Evolutionary conservation across 2,329 filamentous ascomycete genomes (phyloP).

Genomic region (Biscogniauxia mediterranea): DNA sequence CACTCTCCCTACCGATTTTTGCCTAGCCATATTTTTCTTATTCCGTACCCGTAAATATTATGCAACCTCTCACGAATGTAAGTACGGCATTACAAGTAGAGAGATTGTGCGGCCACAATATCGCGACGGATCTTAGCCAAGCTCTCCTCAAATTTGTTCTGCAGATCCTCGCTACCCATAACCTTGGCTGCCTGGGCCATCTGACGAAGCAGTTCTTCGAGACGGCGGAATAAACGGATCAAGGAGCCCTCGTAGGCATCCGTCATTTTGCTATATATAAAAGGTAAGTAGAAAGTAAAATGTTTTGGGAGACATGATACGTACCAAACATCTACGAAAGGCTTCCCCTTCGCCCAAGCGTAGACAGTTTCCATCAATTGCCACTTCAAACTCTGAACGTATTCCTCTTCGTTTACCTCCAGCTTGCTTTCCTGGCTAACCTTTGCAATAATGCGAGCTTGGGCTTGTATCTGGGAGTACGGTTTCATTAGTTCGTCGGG

Average conservation of each 20-base stretch:
- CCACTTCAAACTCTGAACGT: constrained; percentile 84
- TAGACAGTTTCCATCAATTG: constrained; percentile 97
- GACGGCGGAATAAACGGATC: constrained; percentile 90
- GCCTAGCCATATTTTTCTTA: background rate
- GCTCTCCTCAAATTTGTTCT: constrained; percentile 86
- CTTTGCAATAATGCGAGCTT: constrained; percentile 86
- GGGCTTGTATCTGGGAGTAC: constrained; percentile 79
- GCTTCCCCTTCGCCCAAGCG: constrained; percentile 84
- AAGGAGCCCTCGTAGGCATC: constrained; percentile 96
- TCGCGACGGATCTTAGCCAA: constrained; percentile 85
- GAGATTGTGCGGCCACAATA: constrained; percentile 89
- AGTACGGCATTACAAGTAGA: constrained; percentile 69
- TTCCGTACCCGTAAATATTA: background rate
- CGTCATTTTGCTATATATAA: constrained; percentile 81
- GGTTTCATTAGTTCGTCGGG: constrained; percentile 85
- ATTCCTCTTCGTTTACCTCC: constrained; percentile 91
- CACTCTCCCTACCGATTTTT: background rate
- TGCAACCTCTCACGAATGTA: background rate
- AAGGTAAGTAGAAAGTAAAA: constrained; percentile 10
- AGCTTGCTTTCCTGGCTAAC: constrained; percentile 94
- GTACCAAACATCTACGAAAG: constrained; percentile 93
- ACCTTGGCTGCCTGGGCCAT: constrained; percentile 96
- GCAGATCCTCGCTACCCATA: constrained; percentile 94
- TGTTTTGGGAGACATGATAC: constrained; percentile 37
- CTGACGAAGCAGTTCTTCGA: constrained; percentile 91